Evolutionary conservation across 352 stramenopile genomes (phyloP), one percentile per base, ranked within the genome.

Genomic region (Peronospora farinosa): DNA sequence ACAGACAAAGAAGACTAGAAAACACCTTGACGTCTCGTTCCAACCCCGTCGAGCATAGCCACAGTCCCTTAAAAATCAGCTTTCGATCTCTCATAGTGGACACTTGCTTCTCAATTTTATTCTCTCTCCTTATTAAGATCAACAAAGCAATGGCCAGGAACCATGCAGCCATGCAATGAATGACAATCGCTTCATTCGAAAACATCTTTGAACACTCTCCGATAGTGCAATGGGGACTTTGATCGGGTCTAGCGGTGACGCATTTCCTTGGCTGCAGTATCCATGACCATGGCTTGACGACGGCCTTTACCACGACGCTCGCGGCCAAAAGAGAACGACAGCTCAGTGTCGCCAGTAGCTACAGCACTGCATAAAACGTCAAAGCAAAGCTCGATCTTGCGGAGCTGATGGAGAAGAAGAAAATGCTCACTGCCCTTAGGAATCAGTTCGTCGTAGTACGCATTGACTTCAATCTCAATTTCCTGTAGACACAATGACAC

Each of bases 121-220:
- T n/a, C n/a, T n/a, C n/a, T n/a, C n/a, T n/a, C n/a, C n/a, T n/a
- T n/a, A n/a, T n/a, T n/a, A n/a, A n/a, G n/a, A 32, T 32, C 27
- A 32, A 5, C 6, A 4, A 32, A 32, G 27, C 27, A 21, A 67
- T 97, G 16, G 83, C 86, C 19, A 72, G 83, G 44, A 97, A 96
- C 70, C 88, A 82, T 21, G 23, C 80, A 93, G 53, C 84, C 89
- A 25, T 71, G 84, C 17, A 96, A 95, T 62, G 88, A n/a, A n/a
- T n/a, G n/a, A n/a, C n/a, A n/a, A n/a, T n/a, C n/a, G n/a, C n/a
- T n/a, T n/a, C n/a, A n/a, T n/a, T n/a, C n/a, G n/a, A n/a, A n/a
- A n/a, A n/a, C n/a, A n/a, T n/a, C n/a, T n/a, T n/a, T n/a, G n/a
- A n/a, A n/a, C n/a, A n/a, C n/a, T n/a, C n/a, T n/a, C n/a, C n/a